Evolutionary conservation across 495 filamentous ascomycete genomes (phyloP), one percentile per base, ranked within the genome.

Genomic region (Penicillium taxi): DNA sequence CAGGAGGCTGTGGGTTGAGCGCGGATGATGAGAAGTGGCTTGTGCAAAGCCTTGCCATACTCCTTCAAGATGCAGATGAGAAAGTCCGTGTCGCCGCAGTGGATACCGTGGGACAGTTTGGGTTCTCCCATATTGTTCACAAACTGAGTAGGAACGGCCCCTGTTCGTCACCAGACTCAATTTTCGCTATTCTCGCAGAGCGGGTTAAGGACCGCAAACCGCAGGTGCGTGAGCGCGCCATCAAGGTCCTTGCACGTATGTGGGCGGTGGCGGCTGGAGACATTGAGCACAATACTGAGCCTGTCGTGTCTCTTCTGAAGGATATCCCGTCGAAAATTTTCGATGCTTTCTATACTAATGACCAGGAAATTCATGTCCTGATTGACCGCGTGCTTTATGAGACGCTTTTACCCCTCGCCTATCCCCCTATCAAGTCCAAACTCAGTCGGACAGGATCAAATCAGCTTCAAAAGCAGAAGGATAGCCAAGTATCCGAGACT

Each of bases 231-330:
- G 75, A 80, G 34, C 89, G 86, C 43, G 88, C 83, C 19, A 94
- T 94, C 78, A 80, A 75, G 23, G 72, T 87, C 19, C 61, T 96
- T 9, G 82, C 77, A 13, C 79, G 81, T 30, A 81, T 95, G 26
- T 99, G 91, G 91, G 91, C 82, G 8, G 87, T 90, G 32, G 90
- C 86, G 1, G 77, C 77, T 13, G 84, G 87, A 14, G 88, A 95
- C 42, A 82, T 99, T 43, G 80, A 84, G 26, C 77, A 79, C 27
- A 85, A 84, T 12, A 82, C 90, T 45, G 86, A 94, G 44, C 62
- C 73, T 6, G 79, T 94, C 11, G 72, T 69, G 4, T 66, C 75
- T 15, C 67, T 86, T 9, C 63, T 99, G 8, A 80, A 80, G 9
- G 80, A 79, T 30, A 84, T 88, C 27, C 90, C 91, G 9, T 81